Conservation (phyloP, 768 basidiomycete species). For the Paxillus rubicundulus region DNA sequence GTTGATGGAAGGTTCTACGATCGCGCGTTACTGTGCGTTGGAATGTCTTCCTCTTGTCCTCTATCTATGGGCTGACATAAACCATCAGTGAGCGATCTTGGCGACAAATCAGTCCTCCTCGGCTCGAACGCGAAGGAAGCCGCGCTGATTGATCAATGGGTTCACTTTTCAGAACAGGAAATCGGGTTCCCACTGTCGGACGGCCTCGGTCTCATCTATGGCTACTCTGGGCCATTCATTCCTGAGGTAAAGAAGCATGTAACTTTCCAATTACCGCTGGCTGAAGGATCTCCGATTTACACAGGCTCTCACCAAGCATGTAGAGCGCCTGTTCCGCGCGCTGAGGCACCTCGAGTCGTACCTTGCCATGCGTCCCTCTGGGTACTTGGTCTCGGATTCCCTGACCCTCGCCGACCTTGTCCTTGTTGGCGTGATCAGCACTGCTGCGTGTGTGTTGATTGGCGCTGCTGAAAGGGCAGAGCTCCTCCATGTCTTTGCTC, state of each 20-base stretch:
- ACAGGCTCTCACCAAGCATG: slow-evolving; percentile 1
- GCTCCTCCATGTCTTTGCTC: slow-evolving; percentile 11
- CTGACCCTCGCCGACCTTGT: slow-evolving; percentile 20
- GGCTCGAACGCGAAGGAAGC: slow-evolving; percentile 11
- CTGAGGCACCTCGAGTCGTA: slow-evolving; percentile 13
- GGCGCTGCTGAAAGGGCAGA: slow-evolving; percentile 11
- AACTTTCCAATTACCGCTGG: too few relatives aligned
- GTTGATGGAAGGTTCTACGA: slow-evolving; percentile 13
- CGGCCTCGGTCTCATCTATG: not conserved
- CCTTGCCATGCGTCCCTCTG: slow-evolving; percentile 10
- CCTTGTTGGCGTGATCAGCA: slow-evolving; percentile 2
- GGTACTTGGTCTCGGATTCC: slow-evolving; percentile 12
- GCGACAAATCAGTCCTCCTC: slow-evolving; percentile 9
- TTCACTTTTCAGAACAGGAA: slow-evolving; percentile 19
- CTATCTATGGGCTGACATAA: not conserved
- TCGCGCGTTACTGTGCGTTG: slow-evolving; percentile 15
- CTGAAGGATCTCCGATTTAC: too few relatives aligned
- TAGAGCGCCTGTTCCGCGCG: slow-evolving; percentile 3
- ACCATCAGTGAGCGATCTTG: slow-evolving; percentile 12
- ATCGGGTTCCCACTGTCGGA: not conserved
- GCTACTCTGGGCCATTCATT: not conserved
- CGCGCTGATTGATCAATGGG: slow-evolving; percentile 19
- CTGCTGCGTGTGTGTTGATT: not conserved
- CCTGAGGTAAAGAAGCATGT: slow-evolving; percentile 6
- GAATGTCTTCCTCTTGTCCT: not conserved